Evolutionary conservation across 2,329 filamentous ascomycete species (phyloP).

Genomic region (Trichoderma sp.): DNA sequence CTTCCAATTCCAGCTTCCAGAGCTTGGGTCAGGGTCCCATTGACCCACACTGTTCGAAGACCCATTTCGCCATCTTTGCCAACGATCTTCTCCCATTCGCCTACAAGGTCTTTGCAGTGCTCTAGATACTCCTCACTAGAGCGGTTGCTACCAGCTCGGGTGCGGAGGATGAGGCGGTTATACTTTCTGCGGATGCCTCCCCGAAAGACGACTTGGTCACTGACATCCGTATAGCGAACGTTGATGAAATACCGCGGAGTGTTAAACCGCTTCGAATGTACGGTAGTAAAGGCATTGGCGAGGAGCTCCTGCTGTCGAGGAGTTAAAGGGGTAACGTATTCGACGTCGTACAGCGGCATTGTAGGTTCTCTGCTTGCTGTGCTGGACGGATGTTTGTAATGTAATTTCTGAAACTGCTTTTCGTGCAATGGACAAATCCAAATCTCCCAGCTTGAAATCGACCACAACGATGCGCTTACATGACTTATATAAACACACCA

Average conservation of each 20-base stretch:
- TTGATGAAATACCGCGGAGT: slow-evolving; percentile 13
- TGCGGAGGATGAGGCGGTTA: slow-evolving; percentile 12
- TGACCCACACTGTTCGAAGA: slow-evolving; percentile 10
- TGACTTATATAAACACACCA: neutral
- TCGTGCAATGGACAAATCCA: neutral
- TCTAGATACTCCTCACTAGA: neutral
- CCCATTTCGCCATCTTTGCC: neutral
- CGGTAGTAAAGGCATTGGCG: slow-evolving; percentile 5
- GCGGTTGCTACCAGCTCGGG: slow-evolving; percentile 1
- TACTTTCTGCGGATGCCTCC: slow-evolving; percentile 8
- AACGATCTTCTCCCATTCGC: neutral
- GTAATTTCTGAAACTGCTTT: neutral
- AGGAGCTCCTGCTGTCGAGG: neutral
- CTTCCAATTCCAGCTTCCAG: slow-evolving; percentile 10
- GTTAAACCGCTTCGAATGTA: slow-evolving; percentile 11
- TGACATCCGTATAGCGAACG: slow-evolving; percentile 11
- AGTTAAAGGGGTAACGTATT: slow-evolving; percentile 6
- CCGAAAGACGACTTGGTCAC: slow-evolving; percentile 11
- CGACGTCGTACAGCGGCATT: slow-evolving; percentile 10
- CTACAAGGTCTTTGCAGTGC: slow-evolving; percentile 8
- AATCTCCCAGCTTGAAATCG: neutral
- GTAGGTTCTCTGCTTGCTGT: neutral
- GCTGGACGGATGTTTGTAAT: neutral
- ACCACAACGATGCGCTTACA: neutral
- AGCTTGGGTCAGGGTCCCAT: slow-evolving; percentile 8